Conservation (phyloP, 2,329 filamentous ascomycete species). For the Trichophyton benhamiae region DNA sequence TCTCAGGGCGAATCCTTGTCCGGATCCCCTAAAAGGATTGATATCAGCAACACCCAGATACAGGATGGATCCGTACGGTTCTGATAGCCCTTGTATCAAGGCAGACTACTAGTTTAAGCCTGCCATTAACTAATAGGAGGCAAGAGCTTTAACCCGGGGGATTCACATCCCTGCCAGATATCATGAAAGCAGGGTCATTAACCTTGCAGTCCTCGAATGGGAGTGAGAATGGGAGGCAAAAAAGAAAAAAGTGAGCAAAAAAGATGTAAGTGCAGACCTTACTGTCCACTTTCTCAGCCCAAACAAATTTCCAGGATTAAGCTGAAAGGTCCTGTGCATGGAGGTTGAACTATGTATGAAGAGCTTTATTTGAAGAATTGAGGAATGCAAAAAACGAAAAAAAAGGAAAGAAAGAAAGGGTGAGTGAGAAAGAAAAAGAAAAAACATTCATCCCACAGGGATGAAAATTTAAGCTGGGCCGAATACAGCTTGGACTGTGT, state of each 20-base stretch:
- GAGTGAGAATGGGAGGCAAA: too few relatives aligned
- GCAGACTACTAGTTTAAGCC: neutral
- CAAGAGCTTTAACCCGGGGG: neutral
- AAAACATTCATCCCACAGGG: neutral
- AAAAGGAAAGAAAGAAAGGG: neutral
- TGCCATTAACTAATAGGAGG: neutral
- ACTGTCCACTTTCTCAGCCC: neutral
- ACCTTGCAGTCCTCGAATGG: neutral
- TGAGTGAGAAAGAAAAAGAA: too few relatives aligned
- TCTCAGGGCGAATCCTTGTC: neutral
- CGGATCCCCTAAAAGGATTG: neutral
- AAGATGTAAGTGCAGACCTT: too few relatives aligned
- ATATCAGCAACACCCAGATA: neutral
- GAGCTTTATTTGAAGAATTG: conserved; percentile 10
- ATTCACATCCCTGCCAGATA: neutral
- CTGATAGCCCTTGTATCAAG: neutral
- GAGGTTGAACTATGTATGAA: neutral
- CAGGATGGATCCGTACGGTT: neutral
- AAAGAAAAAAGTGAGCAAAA: neutral
- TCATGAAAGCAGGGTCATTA: neutral
- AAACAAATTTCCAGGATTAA: neutral
- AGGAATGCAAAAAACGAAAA: neutral
- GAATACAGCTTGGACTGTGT: neutral
- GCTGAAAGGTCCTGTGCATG: neutral
- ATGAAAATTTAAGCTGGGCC: neutral